Evolutionary conservation across 805 yeast genomes (phyloP).

Genomic region (Kluyveromyces wickerhamii): DNA sequence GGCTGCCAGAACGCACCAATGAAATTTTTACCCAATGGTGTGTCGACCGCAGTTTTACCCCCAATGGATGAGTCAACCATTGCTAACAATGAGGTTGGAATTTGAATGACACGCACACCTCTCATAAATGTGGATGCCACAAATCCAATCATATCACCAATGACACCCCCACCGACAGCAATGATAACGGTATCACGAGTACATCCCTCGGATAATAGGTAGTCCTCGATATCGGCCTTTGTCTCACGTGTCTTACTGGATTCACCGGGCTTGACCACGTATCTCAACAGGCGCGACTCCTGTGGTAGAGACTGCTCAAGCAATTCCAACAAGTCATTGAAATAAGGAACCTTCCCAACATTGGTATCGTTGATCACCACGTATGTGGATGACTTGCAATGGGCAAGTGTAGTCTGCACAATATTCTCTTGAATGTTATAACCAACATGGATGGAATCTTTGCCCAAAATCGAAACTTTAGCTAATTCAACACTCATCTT

Average conservation of each 20-base stretch:
- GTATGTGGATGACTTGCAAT: slow-evolving; percentile 79
- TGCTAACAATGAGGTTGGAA: slow-evolving; percentile 88
- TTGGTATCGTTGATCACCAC: slow-evolving; percentile 85
- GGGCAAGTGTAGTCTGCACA: slow-evolving; percentile 52
- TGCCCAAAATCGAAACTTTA: slow-evolving; percentile 71
- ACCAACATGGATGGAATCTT: slow-evolving; percentile 84
- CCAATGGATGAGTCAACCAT: slow-evolving; percentile 99
- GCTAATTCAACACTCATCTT: slow-evolving; percentile 19
- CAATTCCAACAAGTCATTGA: slow-evolving; percentile 37
- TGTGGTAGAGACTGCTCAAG: slow-evolving; percentile 41
- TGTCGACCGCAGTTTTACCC: slow-evolving; percentile 97
- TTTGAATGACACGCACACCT: slow-evolving; percentile 88
- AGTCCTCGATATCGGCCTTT: slow-evolving; percentile 91
- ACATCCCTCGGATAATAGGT: slow-evolving; percentile 71
- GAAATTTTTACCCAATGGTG: slow-evolving; percentile 91
- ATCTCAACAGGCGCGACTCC: slow-evolving; percentile 59
- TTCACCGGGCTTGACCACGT: slow-evolving; percentile 87
- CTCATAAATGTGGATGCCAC: slow-evolving; percentile 99
- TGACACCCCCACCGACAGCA: slow-evolving; percentile 97
- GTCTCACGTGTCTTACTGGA: slow-evolving; percentile 80
- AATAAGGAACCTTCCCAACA: slow-evolving; percentile 58
- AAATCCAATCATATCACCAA: slow-evolving; percentile 98
- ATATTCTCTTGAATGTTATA: slow-evolving; percentile 70
- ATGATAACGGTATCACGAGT: slow-evolving; percentile 91
- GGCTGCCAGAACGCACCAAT: slow-evolving; percentile 99